A percentile compares a stretch with the other conserved stretches of the same genome.
Evolutionary conservation across 371 early-diverging fungal genomes (phyloP).

Genomic region (Zychaea mexicana): DNA sequence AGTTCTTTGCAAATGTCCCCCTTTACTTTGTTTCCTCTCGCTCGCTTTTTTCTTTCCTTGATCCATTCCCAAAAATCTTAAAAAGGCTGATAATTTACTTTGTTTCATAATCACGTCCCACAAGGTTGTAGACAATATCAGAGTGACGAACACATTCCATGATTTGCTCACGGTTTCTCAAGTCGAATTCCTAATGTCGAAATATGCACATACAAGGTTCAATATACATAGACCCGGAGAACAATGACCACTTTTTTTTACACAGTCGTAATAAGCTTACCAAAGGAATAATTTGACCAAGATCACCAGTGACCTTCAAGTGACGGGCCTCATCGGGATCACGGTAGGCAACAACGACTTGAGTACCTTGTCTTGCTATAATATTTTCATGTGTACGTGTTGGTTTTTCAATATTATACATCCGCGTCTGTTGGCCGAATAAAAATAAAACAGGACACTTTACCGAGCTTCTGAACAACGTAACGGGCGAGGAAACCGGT

Average conservation of each 20-base stretch:
- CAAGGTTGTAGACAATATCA: slow-evolving; percentile 93
- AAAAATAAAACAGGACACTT: background rate
- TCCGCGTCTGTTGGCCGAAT: no score
- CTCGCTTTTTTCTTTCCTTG: background rate
- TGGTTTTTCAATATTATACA: background rate
- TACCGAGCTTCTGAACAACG: slow-evolving; percentile 88
- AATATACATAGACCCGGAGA: background rate
- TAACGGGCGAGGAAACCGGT: slow-evolving; percentile 97
- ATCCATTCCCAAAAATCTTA: no score
- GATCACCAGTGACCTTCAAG: slow-evolving; percentile 91
- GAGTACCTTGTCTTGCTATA: slow-evolving; percentile 74
- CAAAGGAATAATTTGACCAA: slow-evolving; percentile 92
- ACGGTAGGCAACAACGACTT: slow-evolving; percentile 91
- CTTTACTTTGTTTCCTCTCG: background rate
- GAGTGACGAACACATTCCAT: slow-evolving; percentile 88
- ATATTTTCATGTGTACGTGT: background rate
- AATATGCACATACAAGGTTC: background rate
- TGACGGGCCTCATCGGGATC: slow-evolving; percentile 87
- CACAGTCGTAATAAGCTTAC: slow-evolving; percentile 36
- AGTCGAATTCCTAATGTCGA: slow-evolving; percentile 76
- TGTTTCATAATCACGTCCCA: slow-evolving; percentile 92
- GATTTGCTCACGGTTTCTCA: slow-evolving; percentile 84
- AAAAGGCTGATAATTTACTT: no score
- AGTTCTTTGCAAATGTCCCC: background rate
- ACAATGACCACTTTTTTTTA: no score